Base-by-base conservation (phyloP, 164 flowering plant species). In the Macadamia integrifolia region DNA sequence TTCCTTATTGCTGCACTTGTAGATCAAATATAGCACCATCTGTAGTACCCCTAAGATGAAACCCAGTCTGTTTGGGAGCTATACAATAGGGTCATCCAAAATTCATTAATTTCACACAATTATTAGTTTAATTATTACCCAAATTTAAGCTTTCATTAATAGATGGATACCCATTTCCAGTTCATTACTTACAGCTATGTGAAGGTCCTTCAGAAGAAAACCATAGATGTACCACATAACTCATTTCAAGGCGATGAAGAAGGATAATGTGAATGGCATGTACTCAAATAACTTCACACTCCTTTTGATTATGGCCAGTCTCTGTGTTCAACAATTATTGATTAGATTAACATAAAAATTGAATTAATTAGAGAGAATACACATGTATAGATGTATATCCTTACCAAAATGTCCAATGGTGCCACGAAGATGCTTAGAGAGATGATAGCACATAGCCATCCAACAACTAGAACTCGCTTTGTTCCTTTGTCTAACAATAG, bases 211-310 rank as follows among this genome's bases (percentile, higher is more conserved):
- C 14, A 73, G 66, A 18, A 87, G 69, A n/a, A 87, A 59, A 0
- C 95, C 95, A 62, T 89, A 87, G 61, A 71, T 78, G 81, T 87
- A 87, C 95, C 95, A 89, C 83, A 74, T 74, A 49, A 87, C 74
- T 13, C 90, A 92, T 28, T 83, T 80, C 28, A 87, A 14, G 0
- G 92, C 86, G 66, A 89, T 86, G 77, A 80, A 89, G 61, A 84
- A 76, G 5, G 90, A 87, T 50, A 89, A 62, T 13, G 66, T 68
- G 49, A 87, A 81, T 5, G 95, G 95, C 95, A 89, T 89, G 80
- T 72, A 87, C 76, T 87, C 95, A 23, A 23, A 23, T 23, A 23
- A 23, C 23, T 23, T 23, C 9, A 86, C 91, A 53, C 95, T 87
- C 76, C 80, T 87, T 6, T 92, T 89, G 56, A 68, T 75, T 35